Evolutionary conservation across 257 asterid genomes (phyloP), one percentile per base, ranked within the genome.

Genomic region (Leonotis leonurus): DNA sequence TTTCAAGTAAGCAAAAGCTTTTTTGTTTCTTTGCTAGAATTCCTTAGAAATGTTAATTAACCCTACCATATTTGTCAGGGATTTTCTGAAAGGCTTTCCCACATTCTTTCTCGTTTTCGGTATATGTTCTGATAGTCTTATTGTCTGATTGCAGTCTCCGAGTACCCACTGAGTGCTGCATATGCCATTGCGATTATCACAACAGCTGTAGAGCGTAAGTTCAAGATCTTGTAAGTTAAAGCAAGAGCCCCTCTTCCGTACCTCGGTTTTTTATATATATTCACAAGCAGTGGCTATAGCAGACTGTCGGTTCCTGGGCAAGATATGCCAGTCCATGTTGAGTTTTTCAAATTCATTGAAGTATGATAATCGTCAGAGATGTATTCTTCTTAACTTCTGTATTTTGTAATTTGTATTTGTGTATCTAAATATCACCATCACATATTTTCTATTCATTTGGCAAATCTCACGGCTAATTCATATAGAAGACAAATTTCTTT

Each of bases 161-260:
- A 85, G 60, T 88, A 75, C 64, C 95, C 90, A 29, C 7, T 91
- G 78, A 91, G 95, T 56, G 95, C 95, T 39, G 98, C 90, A 16
- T 86, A 81, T 70, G 83, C 90, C 70, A 83, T 91, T 74, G 80
- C 95, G 10, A 88, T 84, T 39, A 81, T 91, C 58, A 79, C 92
- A 1, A 82, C 77, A 40, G 75, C 97, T 2, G 60, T 86, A 68
- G 98, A 88, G 72, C 82, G 79, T 24, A 86, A 77, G 58, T 91
- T 94, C 97, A 77, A 69, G 74, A 79, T 91, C 40, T 64, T 88
- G 81, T 91, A 76, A 81, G 20, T 56, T n/a, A n/a, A n/a, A n/a
- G n/a, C n/a, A n/a, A n/a, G n/a, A n/a, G n/a, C n/a, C n/a, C n/a
- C n/a, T n/a, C n/a, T n/a, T n/a, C n/a, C n/a, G n/a, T n/a, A n/a